A percentile compares a stretch with the other conserved stretches of the same genome.
phyloP scores from a whole-genome alignment of 1,284 basidiomycete genomes.

The Malassezia brasiliensis region DNA sequence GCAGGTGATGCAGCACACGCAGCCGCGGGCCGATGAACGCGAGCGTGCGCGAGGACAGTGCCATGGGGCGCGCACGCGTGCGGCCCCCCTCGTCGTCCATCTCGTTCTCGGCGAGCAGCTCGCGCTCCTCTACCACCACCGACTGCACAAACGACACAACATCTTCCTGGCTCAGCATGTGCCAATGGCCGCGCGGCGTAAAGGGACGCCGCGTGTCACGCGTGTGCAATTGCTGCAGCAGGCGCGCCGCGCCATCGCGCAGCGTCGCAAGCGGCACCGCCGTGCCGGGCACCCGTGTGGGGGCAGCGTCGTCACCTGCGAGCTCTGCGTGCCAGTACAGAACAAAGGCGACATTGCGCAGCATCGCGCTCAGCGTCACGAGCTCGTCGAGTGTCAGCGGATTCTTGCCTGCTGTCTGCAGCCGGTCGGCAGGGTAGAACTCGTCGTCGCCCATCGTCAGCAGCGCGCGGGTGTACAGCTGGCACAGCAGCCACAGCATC shows the following conservation, averaged over 20 bases:
- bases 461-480: constrained; percentile 74
- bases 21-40: constrained; percentile 71
- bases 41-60: constrained; percentile 56
- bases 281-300: constrained; percentile 7
- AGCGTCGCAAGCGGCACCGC: constrained; percentile 23
- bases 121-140: constrained; percentile 55
- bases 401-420: constrained; percentile 8
- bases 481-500: constrained; percentile 66
- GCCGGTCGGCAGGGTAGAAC: constrained; percentile 59
- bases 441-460: constrained; percentile 93
- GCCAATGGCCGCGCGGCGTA: constrained; percentile 63
- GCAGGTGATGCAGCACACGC: constrained; percentile 86
- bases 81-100: constrained; percentile 1
- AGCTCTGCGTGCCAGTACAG: constrained; percentile 59
- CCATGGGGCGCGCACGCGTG: not conserved
- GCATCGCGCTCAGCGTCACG: constrained; percentile 57
- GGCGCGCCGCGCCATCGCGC: constrained; percentile 26
- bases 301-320: not conserved
- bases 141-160: constrained; percentile 79
- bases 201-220: constrained; percentile 30
- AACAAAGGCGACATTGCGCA: constrained; percentile 68
- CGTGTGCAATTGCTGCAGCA: constrained; percentile 43
- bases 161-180: constrained; percentile 62
- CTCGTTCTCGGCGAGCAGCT: constrained; percentile 18
- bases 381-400: constrained; percentile 74